A percentile compares a stretch with the other conserved stretches of the same genome.
These are phyloP conservation scores for Talaromyces sp. DNA, from an alignment of 2,329 filamentous ascomycete species.

Conservation along the genomic window DNA sequence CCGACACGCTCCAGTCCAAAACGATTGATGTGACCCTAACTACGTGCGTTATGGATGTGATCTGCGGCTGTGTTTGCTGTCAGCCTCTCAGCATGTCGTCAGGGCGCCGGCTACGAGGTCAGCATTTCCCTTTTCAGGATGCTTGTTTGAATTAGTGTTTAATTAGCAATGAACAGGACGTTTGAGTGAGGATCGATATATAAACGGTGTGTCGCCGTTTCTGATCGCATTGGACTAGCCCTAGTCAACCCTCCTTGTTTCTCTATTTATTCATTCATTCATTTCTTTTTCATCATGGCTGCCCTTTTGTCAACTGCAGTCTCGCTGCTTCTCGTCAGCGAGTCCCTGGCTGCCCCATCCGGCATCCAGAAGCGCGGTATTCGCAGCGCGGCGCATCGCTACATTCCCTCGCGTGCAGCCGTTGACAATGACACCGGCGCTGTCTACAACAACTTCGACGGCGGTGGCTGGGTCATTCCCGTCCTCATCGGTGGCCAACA, in stretches of 20 bases:
- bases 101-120: background rate
- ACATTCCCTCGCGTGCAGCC: background rate
- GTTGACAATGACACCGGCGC: background rate
- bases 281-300: background rate
- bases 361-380: background rate
- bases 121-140: background rate
- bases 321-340: background rate
- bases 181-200: background rate
- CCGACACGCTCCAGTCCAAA: background rate
- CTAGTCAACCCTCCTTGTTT: background rate
- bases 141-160: background rate
- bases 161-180: background rate
- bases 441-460: background rate
- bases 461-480: background rate
- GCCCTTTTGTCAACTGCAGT: background rate
- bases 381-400: background rate
- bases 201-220: background rate
- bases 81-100: background rate
- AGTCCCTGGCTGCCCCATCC: background rate
- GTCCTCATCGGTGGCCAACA: background rate
- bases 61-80: background rate
- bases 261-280: background rate
- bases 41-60: background rate
- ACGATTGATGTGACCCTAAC: background rate
- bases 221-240: background rate